Percentiles rank a stretch among this genome's conserved stretches.
Conservation (phyloP, 1,284 basidiomycete genomes). For the Boletus smithii region DNA sequence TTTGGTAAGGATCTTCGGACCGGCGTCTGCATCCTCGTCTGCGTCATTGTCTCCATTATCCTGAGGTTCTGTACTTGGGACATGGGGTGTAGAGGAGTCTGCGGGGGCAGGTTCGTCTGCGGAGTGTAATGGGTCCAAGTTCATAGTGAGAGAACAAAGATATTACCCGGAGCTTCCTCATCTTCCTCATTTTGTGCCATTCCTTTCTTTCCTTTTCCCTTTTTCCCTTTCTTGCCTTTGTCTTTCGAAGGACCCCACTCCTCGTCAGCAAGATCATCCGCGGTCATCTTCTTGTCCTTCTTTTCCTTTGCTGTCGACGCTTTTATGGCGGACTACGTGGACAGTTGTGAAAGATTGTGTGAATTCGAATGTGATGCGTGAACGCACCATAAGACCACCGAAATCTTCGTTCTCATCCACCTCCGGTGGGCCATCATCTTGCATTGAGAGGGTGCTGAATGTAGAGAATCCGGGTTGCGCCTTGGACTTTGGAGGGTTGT, state of each 20-base stretch:
- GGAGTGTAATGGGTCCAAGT: too few species aligned
- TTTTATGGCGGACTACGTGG: conserved; percentile 63
- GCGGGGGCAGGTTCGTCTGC: conserved; percentile 33
- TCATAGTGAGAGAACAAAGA: conserved; percentile 15
- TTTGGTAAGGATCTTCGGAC: conserved; percentile 70
- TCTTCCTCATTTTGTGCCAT: conserved; percentile 41
- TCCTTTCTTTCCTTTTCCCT: conserved; percentile 52
- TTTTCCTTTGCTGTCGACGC: conserved; percentile 52
- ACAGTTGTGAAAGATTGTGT: too few species aligned
- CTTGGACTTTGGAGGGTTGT: conserved; percentile 28
- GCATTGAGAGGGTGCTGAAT: conserved; percentile 49
- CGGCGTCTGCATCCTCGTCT: conserved; percentile 41
- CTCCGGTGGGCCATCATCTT: conserved; percentile 43
- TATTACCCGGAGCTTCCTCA: conserved; percentile 31
- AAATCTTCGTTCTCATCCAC: conserved; percentile 72
- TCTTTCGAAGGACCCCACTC: conserved; percentile 62
- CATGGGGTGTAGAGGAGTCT: conserved; percentile 23
- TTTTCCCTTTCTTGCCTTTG: conserved; percentile 47
- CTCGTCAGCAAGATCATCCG: conserved; percentile 65
- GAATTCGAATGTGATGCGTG: conserved; percentile 2
- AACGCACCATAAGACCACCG: conserved; percentile 80
- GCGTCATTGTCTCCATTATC: too few species aligned
- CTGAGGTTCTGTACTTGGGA: too few species aligned
- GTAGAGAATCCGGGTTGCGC: conserved; percentile 44
- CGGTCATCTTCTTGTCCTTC: conserved; percentile 68